phyloP scores from a whole-genome alignment of 1,284 basidiomycete species.

The Trametes sp. region DNA sequence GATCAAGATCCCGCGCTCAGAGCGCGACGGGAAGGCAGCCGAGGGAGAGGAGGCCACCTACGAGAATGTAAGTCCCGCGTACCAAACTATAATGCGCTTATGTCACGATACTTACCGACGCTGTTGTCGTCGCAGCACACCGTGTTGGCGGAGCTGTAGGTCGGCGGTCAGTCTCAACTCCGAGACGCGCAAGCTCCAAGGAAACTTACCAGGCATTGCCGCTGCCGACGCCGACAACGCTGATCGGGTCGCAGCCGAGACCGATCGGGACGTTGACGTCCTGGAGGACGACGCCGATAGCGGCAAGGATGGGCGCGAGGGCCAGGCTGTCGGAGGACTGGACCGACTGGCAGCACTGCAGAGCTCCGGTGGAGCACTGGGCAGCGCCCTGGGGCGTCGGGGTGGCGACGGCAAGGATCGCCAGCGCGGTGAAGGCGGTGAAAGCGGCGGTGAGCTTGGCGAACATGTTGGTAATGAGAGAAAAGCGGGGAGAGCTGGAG shows the following conservation, averaged over 20 bases:
- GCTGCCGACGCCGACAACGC: slow-evolving; percentile 32
- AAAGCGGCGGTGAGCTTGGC: slow-evolving; percentile 9
- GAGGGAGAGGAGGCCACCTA: slow-evolving; percentile 18
- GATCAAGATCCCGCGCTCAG: not conserved
- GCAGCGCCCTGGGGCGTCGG: slow-evolving; percentile 1
- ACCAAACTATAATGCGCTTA: no score
- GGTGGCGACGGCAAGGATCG: slow-evolving; percentile 17
- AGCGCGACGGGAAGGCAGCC: slow-evolving; percentile 12
- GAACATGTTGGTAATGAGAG: slow-evolving; percentile 5
- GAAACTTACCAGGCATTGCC: slow-evolving; percentile 28
- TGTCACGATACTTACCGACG: slow-evolving; percentile 15
- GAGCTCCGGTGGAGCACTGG: slow-evolving; percentile 35
- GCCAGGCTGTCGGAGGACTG: slow-evolving; percentile 19
- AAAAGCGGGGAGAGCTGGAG: slow-evolving; percentile 1
- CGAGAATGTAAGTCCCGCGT: not conserved
- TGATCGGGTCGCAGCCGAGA: slow-evolving; percentile 37
- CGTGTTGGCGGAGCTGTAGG: slow-evolving; percentile 14
- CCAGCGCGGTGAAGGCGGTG: slow-evolving; percentile 5
- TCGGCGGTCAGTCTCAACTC: not conserved
- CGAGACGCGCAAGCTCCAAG: not conserved
- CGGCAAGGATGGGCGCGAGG: slow-evolving; percentile 22
- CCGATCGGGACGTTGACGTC: slow-evolving; percentile 34
- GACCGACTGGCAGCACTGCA: slow-evolving; percentile 38
- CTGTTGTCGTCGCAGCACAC: slow-evolving; percentile 23
- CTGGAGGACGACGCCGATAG: slow-evolving; percentile 33